Evolutionary conservation across 2,329 filamentous ascomycete species (phyloP).

Genomic region (Waltergamsia citrina): DNA sequence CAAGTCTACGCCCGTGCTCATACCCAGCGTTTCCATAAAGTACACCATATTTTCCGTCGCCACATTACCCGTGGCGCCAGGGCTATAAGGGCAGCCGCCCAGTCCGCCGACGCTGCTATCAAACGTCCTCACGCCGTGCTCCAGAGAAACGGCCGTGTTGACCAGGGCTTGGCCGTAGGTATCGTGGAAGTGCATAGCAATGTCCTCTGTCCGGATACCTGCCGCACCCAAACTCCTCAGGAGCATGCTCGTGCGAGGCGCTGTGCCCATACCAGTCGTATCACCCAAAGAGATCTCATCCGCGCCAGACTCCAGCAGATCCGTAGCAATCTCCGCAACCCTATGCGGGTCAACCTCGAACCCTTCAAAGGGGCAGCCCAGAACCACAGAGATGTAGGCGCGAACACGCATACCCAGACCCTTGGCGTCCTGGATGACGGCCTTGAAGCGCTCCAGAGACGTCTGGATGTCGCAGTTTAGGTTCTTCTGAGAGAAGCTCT

Average conservation of each 20-base stretch:
- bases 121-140: constrained; percentile 69
- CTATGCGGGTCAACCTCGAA: constrained; percentile 52
- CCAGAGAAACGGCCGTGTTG: constrained; percentile 68
- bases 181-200: constrained; percentile 84
- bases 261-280: constrained; percentile 84
- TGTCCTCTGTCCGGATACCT: constrained; percentile 57
- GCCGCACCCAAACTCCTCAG: constrained; percentile 56
- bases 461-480: constrained; percentile 72
- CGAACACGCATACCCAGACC: constrained; percentile 57
- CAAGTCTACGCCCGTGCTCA: constrained; percentile 64
- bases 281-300: constrained; percentile 88
- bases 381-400: constrained; percentile 71
- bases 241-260: constrained; percentile 56
- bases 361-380: constrained; percentile 71
- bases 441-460: constrained; percentile 59
- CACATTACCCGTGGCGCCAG: constrained; percentile 79
- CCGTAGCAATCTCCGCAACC: constrained; percentile 57
- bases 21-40: constrained; percentile 63
- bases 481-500: constrained; percentile 72
- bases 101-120: constrained; percentile 73
- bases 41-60: constrained; percentile 80
- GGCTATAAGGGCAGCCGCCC: constrained; percentile 77
- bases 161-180: constrained; percentile 82
- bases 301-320: constrained; percentile 74
- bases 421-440: constrained; percentile 62